Evolutionary conservation across 345 rosid genomes (phyloP).

Genomic region (Salix caprea): DNA sequence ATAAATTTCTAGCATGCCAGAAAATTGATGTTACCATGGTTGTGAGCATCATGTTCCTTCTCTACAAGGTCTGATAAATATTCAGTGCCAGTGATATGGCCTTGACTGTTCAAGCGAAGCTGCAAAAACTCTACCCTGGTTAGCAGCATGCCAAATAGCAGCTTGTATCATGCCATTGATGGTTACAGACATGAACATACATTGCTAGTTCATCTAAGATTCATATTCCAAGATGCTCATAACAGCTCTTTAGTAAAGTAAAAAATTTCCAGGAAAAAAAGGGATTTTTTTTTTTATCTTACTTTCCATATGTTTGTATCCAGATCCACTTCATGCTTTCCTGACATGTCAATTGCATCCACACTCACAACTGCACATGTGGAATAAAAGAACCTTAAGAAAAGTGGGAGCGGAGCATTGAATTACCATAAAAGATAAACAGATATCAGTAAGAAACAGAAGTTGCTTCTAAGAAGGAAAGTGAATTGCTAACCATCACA

Average conservation of each 20-base stretch:
- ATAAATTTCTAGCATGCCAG: background rate
- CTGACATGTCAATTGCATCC: conserved; percentile 99
- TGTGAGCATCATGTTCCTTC: conserved; percentile 62
- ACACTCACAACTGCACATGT: conserved; percentile 67
- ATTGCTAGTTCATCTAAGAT: background rate
- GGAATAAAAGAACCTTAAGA: background rate
- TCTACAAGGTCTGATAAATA: conserved; percentile 92
- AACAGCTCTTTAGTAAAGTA: background rate
- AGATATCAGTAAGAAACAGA: background rate
- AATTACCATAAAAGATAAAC: background rate
- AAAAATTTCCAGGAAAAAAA: background rate
- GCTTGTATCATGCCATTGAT: background rate
- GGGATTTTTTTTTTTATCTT: conserved; percentile 7
- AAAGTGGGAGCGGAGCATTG: background rate
- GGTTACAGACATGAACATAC: background rate
- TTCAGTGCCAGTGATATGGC: conserved; percentile 91
- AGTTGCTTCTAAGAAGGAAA: conserved; percentile 3
- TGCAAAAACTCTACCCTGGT: conserved; percentile 45
- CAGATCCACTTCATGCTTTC: conserved; percentile 99
- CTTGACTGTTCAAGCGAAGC: conserved; percentile 82
- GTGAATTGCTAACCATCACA: conserved; percentile 62
- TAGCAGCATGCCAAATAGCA: conserved; percentile 6
- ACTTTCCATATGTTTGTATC: conserved; percentile 99
- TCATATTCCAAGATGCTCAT: background rate
- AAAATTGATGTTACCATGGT: conserved; percentile 58